These are phyloP conservation scores for Vitis cinerea DNA, from an alignment of 164 flowering plant species.

Conservation along the genomic window DNA sequence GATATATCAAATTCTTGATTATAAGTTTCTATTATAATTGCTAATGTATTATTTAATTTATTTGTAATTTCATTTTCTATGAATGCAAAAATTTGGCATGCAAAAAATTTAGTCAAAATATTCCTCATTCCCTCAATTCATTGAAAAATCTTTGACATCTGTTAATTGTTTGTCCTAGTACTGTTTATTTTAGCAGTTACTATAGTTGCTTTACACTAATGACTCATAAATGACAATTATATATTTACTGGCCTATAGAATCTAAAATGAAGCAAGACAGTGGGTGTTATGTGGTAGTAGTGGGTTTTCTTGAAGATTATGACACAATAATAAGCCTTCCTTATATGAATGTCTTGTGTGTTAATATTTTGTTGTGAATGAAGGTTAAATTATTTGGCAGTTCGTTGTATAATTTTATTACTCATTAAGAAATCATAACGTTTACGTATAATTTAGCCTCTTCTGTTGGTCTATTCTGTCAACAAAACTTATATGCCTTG, in stretches of 20 bases:
- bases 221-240: conserved; percentile 14
- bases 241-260: conserved; percentile 54
- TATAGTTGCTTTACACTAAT: background rate
- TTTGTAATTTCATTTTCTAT: background rate
- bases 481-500: too few species aligned
- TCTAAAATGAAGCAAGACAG: conserved; percentile 28
- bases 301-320: too few species aligned
- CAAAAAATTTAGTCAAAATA: conserved; percentile 52
- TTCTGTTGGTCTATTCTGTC: too few species aligned
- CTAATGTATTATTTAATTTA: background rate
- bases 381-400: too few species aligned
- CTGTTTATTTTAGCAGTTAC: background rate
- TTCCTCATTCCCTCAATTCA: conserved; percentile 52
- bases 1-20: conserved; percentile 49
- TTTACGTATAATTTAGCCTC: too few species aligned
- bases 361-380: background rate
- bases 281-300: too few species aligned
- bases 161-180: conserved; percentile 41
- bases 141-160: conserved; percentile 54
- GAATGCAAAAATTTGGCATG: conserved; percentile 62
- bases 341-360: background rate
- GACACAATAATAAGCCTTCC: background rate
- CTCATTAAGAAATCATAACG: too few species aligned
- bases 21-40: background rate
- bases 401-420: too few species aligned